phyloP scores from a whole-genome alignment of 768 basidiomycete species.

The Wakefieldia striispora region DNA sequence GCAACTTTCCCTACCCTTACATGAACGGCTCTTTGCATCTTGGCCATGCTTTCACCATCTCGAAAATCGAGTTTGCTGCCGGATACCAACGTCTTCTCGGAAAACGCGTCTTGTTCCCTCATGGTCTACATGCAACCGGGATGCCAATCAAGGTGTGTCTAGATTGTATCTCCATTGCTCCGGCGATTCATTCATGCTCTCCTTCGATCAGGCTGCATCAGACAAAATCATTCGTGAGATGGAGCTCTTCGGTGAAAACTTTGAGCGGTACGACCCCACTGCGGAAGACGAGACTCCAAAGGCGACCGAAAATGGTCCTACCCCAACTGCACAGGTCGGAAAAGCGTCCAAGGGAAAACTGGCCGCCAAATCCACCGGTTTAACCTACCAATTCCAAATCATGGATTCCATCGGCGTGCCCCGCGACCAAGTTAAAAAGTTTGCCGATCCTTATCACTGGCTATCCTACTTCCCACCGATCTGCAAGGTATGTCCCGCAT shows the following conservation, averaged over 20 bases:
- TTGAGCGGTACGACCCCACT: constrained; percentile 53
- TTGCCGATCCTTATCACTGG: constrained; percentile 95
- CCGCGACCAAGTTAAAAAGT: constrained; percentile 87
- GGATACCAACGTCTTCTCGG: constrained; percentile 96
- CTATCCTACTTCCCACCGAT: constrained; percentile 94
- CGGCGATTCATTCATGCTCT: not conserved
- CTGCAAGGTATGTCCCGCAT: constrained; percentile 58
- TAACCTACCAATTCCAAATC: constrained; percentile 98
- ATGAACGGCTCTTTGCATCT: constrained; percentile 98
- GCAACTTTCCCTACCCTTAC: constrained; percentile 94
- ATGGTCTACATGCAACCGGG: constrained; percentile 96
- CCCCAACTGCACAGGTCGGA: constrained; percentile 49
- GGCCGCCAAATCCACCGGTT: constrained; percentile 87
- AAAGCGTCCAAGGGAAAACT: constrained; percentile 98
- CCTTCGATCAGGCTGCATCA: constrained; percentile 71
- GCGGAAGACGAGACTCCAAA: constrained; percentile 46
- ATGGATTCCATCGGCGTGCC: constrained; percentile 93
- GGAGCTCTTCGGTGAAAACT: constrained; percentile 90
- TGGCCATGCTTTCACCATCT: constrained; percentile 97
- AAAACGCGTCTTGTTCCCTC: constrained; percentile 93
- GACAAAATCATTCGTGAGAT: constrained; percentile 98
- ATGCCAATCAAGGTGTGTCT: constrained; percentile 95
- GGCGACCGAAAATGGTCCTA: constrained; percentile 40
- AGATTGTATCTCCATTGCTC: not conserved
- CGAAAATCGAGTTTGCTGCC: constrained; percentile 95